Base-by-base conservation (phyloP, 768 basidiomycete species). In the Kwoniella botswanensis region DNA sequence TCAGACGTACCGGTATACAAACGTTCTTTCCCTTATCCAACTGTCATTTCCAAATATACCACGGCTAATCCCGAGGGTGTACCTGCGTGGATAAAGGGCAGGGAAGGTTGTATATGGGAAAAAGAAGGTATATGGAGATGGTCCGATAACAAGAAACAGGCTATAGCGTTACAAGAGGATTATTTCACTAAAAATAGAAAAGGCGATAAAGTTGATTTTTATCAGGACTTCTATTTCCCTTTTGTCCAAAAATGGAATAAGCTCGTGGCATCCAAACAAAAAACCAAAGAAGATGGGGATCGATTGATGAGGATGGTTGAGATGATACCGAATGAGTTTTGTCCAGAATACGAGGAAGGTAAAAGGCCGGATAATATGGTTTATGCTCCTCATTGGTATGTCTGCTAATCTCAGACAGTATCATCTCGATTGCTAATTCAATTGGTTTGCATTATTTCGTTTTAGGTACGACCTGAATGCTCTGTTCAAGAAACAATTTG, bases 291-390 rank as follows among this genome's bases (percentile, higher is more conserved):
- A 3, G 43, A 42, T 41, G 55, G 59, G 57, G 65, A 41, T 42
- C 29, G 26, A 53, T 17, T 63, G 52, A 67, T 68, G 71, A 73
- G 72, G 66, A 75, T 83, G 78, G 76, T 83, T 0, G 96, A 96
- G 75, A 88, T 91, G 18, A 91, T 99, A 72, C 96, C 97, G 7
- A 99, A 99, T 75, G 96, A 99, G 93, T 92, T 91, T 77, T 94
- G 93, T 0, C 74, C 88, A 1, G 88, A 89, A 0, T 97, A 92
- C 90, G 91, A 90, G 0, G 82, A 86, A 56, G 88, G 91, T 64
- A 85, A 87, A 43, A 88, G 88, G 50, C 86, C 91, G 13, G 82
- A 84, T 2, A 89, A 89, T 71, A 86, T 92, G 85, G 87, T 92
- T 18, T 91, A 86, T 71, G 87, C 91, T 1, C 91, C 92, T 1